These are phyloP conservation scores for Prunus davidiana DNA, from an alignment of 306 rosid genomes.

Conservation along the genomic window DNA sequence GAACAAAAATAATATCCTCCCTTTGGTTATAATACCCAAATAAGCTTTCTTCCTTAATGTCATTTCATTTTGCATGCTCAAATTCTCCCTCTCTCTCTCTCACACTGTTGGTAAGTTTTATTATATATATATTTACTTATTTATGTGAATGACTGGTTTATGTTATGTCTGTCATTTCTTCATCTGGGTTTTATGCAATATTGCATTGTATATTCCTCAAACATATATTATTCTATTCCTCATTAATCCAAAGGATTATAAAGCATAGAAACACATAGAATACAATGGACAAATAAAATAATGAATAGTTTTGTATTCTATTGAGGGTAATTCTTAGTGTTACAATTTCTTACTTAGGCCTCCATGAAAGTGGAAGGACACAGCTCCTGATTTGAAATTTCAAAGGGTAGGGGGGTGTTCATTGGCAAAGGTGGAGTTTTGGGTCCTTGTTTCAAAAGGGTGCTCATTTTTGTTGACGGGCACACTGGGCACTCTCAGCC, in stretches of 20 bases:
- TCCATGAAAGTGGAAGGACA: neutral
- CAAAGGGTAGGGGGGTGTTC: neutral
- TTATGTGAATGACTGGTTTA: neutral
- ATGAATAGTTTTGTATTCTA: neutral
- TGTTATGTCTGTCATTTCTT: slow-evolving; percentile 40
- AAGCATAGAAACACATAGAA: neutral
- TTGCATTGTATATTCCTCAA: slow-evolving; percentile 21
- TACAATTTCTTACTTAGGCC: neutral
- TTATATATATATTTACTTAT: neutral
- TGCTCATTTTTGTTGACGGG: neutral
- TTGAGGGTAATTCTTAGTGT: neutral
- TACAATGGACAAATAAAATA: neutral
- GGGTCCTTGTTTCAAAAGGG: neutral
- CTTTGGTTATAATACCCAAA: slow-evolving; percentile 25
- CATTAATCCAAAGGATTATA: slow-evolving; percentile 2
- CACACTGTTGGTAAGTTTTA: slow-evolving; percentile 25
- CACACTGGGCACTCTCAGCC: neutral
- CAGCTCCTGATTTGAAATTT: neutral
- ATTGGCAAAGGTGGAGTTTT: neutral
- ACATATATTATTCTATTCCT: neutral
- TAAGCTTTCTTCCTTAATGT: slow-evolving; percentile 35
- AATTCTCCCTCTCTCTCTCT: slow-evolving; percentile 19
- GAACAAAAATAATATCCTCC: slow-evolving; percentile 11
- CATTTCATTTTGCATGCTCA: slow-evolving; percentile 40
- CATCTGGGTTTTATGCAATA: slow-evolving; percentile 44